These are phyloP conservation scores for Rhizopogon vulgaris DNA, from an alignment of 768 basidiomycete species.

Conservation along the genomic window DNA sequence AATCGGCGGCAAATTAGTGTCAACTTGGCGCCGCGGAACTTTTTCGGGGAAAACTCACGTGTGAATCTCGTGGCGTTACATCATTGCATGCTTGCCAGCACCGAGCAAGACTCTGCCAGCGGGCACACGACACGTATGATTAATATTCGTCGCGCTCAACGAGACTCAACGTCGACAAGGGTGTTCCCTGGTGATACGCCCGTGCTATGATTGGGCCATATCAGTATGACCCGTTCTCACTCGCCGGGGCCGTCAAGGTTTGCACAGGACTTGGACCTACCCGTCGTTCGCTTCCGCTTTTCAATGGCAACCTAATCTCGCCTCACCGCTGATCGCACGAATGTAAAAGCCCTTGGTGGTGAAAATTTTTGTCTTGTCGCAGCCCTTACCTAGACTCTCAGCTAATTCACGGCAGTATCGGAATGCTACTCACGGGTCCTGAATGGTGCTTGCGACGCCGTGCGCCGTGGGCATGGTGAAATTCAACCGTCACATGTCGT, in stretches of 20 bases:
- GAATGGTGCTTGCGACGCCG: not conserved
- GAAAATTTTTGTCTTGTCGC: not conserved
- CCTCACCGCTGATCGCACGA: not conserved
- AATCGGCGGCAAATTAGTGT: no score
- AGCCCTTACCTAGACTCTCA: not conserved
- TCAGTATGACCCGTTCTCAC: not conserved
- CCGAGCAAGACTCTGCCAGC: not conserved
- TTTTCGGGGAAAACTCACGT: slow-evolving; percentile 3
- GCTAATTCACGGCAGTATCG: not conserved
- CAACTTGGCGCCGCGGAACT: not conserved
- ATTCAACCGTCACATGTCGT: no score
- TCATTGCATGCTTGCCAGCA: not conserved
- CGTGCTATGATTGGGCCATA: no score
- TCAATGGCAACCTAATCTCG: not conserved
- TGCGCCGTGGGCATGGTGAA: no score
- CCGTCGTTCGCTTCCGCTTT: not conserved
- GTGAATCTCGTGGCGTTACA: slow-evolving; percentile 3
- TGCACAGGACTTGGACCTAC: not conserved
- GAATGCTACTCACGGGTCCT: not conserved
- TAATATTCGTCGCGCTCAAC: not conserved
- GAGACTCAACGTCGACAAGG: no score
- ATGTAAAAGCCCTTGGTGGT: not conserved
- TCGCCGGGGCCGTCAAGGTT: not conserved
- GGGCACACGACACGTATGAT: not conserved
- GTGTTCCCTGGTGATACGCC: no score